phyloP scores from a whole-genome alignment of 306 rosid species.

The Rosa lucieae region DNA sequence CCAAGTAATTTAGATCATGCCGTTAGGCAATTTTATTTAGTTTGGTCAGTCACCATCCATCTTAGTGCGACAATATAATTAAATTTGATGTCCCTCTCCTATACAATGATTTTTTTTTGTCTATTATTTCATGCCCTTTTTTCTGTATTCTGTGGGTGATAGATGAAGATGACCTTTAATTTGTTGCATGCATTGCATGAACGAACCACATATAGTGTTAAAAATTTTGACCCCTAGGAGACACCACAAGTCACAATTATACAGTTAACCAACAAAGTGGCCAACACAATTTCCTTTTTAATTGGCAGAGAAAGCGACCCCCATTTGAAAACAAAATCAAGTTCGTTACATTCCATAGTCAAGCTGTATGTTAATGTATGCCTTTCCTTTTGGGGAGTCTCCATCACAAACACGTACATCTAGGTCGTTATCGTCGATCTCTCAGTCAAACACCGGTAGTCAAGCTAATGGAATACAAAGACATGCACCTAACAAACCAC shows the following conservation, averaged over 20 bases:
- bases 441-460: not conserved
- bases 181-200: conserved; percentile 23
- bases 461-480: not conserved
- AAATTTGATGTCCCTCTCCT: not conserved
- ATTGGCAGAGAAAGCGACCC: not conserved
- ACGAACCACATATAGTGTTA: not conserved
- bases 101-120: conserved; percentile 15
- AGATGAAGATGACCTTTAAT: conserved; percentile 28
- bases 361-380: not conserved
- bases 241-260: not conserved
- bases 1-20: not conserved
- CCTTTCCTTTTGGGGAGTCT: not conserved
- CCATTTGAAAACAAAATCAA: not conserved
- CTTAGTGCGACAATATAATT: not conserved
- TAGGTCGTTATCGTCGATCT: not conserved
- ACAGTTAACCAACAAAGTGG: conserved; percentile 13
- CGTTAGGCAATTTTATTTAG: not conserved
- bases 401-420: not conserved
- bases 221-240: not conserved
- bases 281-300: not conserved
- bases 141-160: not conserved
- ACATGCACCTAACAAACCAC: not conserved
- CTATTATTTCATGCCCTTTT: not conserved
- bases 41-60: conserved; percentile 9
- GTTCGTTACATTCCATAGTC: not conserved